Conservation (phyloP, 495 filamentous ascomycete genomes). For the Chaetomium tenue region DNA sequence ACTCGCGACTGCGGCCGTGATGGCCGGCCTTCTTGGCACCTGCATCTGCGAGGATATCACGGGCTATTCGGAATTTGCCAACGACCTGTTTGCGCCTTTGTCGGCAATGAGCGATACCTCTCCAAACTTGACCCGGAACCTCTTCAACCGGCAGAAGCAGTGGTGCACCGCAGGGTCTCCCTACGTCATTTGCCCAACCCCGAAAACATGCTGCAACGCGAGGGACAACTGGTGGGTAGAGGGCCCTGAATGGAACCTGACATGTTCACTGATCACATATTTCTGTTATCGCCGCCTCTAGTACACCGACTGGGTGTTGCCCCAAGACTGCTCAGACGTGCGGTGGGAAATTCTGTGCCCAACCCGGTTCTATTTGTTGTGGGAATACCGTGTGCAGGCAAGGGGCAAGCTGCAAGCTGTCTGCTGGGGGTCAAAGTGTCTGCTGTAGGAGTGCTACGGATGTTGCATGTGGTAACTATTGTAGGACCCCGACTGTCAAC, state of each 20-base stretch:
- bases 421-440: conserved; percentile 6
- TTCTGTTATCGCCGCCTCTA: background rate
- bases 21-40: background rate
- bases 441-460: conserved; percentile 14
- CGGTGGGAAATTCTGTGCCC: background rate
- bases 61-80: conserved; percentile 12
- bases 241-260: background rate
- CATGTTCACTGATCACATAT: background rate
- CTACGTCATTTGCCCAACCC: conserved; percentile 10
- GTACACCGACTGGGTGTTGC: conserved; percentile 7
- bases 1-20: background rate
- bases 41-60: conserved; percentile 6
- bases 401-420: conserved; percentile 6
- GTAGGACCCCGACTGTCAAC: conserved; percentile 3
- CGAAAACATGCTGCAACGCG: conserved; percentile 13
- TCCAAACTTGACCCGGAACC: conserved; percentile 6
- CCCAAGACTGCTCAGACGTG: conserved; percentile 13
- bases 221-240: conserved; percentile 6
- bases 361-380: conserved; percentile 8
- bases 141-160: conserved; percentile 8
- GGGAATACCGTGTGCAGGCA: conserved; percentile 1
- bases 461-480: conserved; percentile 8
- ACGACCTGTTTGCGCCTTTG: conserved; percentile 1
- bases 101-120: conserved; percentile 5
- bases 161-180: conserved; percentile 5